Conservation (phyloP, 768 basidiomycete genomes). For the Glaciozyma martinii region DNA sequence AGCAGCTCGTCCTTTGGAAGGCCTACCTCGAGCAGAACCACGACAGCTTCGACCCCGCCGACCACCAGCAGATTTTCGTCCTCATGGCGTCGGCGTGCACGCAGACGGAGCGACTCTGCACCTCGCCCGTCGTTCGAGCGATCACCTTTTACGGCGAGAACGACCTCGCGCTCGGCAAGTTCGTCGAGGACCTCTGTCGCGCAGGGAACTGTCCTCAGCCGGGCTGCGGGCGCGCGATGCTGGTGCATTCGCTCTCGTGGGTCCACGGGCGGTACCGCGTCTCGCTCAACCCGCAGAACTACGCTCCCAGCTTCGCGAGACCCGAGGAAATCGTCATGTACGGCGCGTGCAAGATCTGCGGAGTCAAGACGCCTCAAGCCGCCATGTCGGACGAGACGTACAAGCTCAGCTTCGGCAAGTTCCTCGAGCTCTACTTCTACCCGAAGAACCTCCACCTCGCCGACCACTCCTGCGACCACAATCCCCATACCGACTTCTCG, state of each 20-base stretch:
- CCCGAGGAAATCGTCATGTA: slow-evolving; percentile 81
- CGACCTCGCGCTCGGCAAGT: slow-evolving; percentile 69
- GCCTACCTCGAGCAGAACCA: slow-evolving; percentile 16
- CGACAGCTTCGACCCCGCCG: slow-evolving; percentile 72
- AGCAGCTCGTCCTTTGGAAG: slow-evolving; percentile 29
- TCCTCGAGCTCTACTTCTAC: slow-evolving; percentile 92
- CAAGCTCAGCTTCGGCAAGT: slow-evolving; percentile 88
- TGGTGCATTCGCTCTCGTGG: slow-evolving; percentile 79
- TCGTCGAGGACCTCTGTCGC: slow-evolving; percentile 68
- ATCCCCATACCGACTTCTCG: slow-evolving; percentile 84
- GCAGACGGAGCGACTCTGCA: slow-evolving; percentile 49
- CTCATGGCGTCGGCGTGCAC: slow-evolving; percentile 72
- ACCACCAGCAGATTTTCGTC: slow-evolving; percentile 79
- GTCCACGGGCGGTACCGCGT: slow-evolving; percentile 79
- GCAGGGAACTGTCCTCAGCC: slow-evolving; percentile 73
- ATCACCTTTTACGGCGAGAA: slow-evolving; percentile 83
- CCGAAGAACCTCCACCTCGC: slow-evolving; percentile 74
- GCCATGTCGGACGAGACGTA: slow-evolving; percentile 77
- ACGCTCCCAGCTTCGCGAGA: slow-evolving; percentile 32
- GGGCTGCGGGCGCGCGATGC: slow-evolving; percentile 68
- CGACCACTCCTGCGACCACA: slow-evolving; percentile 85
- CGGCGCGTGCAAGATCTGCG: slow-evolving; percentile 65
- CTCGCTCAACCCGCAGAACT: slow-evolving; percentile 68
- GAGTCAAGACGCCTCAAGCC: slow-evolving; percentile 44
- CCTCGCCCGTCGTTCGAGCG: slow-evolving; percentile 55